Evolutionary conservation across 148 eudicot species (phyloP).

Genomic region (Cornus suecica): DNA sequence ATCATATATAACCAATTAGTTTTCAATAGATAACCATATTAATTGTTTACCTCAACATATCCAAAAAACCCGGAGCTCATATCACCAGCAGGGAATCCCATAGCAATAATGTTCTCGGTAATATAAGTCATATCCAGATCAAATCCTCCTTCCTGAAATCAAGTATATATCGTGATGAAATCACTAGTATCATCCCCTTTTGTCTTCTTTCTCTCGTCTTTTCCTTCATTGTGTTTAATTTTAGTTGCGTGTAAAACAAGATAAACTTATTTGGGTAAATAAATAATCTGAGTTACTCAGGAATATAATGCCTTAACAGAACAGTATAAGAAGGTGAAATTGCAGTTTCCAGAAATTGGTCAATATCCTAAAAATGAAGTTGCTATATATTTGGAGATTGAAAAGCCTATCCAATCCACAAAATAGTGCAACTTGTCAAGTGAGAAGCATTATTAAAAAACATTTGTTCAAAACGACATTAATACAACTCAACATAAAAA

Average conservation of each 20-base stretch:
- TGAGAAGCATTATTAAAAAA: not conserved
- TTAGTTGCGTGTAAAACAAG: not conserved
- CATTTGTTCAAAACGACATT: not conserved
- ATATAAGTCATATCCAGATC: conserved; percentile 95
- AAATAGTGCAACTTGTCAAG: not conserved
- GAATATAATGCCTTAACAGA: too few species aligned
- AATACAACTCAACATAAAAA: not conserved
- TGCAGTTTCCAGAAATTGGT: not conserved
- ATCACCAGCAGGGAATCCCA: conserved; percentile 99
- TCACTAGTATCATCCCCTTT: not conserved
- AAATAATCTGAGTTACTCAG: not conserved
- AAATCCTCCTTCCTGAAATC: conserved; percentile 82
- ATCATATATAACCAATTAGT: not conserved
- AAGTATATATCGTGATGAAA: not conserved
- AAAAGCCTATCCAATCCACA: not conserved
- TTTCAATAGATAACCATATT: not conserved
- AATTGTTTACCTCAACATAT: conserved; percentile 75
- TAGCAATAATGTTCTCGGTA: conserved; percentile 88
- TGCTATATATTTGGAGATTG: not conserved
- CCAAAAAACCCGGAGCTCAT: conserved; percentile 93
- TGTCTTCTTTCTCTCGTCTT: too few species aligned
- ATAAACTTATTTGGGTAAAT: not conserved
- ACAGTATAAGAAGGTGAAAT: not conserved
- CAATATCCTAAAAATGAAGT: not conserved
- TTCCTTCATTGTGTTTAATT: too few species aligned